Conservation (phyloP, 1,284 basidiomycete species). For the Fomitopsis pinicola region DNA sequence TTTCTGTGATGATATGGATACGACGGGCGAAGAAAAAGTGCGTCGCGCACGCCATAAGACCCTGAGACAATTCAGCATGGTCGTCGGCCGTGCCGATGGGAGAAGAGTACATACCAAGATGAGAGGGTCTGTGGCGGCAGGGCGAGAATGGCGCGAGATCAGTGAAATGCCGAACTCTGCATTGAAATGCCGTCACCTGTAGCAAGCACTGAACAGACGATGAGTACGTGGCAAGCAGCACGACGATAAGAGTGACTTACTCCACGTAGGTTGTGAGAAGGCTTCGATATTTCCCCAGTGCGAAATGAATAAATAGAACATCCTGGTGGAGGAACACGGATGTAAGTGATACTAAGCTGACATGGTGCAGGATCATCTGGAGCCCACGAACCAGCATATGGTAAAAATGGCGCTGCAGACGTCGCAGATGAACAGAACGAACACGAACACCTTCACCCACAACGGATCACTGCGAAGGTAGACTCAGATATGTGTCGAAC, state of each 20-base stretch:
- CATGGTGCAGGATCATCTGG: neutral
- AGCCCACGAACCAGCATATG: neutral
- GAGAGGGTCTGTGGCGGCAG: neutral
- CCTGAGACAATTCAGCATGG: neutral
- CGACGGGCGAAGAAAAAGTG: constrained; percentile 6
- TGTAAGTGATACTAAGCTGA: neutral
- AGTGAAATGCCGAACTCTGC: neutral
- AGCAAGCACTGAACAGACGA: neutral
- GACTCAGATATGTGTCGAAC: neutral
- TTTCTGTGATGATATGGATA: constrained; percentile 3
- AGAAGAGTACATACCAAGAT: neutral
- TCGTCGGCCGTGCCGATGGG: no score
- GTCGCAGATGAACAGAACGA: neutral
- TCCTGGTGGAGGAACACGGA: neutral
- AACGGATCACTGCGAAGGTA: neutral
- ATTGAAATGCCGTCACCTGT: neutral
- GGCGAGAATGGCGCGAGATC: neutral
- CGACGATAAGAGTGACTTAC: neutral
- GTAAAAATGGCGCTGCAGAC: neutral
- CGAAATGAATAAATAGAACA: constrained; percentile 1
- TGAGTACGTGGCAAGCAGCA: neutral
- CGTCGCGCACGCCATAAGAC: neutral
- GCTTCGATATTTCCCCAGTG: constrained; percentile 3
- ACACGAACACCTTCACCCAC: constrained; percentile 1
- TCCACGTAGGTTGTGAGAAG: constrained; percentile 1